A percentile compares a stretch with the other conserved stretches of the same genome.
Evolutionary conservation across 1,139 yeast species (phyloP).

Genomic region (Arxiozyma slooffiae): DNA sequence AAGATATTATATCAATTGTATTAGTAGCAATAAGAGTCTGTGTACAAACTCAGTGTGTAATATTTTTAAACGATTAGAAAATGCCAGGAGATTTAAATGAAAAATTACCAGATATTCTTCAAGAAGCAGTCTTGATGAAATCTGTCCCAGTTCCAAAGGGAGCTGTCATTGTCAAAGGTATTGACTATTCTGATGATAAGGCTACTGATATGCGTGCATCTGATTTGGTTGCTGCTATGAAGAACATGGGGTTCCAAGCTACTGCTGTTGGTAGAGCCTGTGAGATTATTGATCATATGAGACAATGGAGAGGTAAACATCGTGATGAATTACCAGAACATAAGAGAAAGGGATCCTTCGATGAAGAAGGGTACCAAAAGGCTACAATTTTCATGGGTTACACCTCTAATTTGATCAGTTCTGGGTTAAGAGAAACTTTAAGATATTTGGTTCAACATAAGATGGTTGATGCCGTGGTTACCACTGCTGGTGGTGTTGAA

Average conservation of each 20-base stretch:
- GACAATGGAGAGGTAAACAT: conserved; percentile 81
- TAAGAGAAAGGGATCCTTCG: conserved; percentile 64
- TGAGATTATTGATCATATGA: conserved; percentile 84
- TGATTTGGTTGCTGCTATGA: conserved; percentile 74
- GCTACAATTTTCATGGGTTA: conserved; percentile 91
- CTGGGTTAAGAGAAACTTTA: conserved; percentile 86
- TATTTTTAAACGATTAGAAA: background rate
- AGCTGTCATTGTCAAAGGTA: conserved; percentile 70
- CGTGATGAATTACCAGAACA: conserved; percentile 55
- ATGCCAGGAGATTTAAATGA: conserved; percentile 20
- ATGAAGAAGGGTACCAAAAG: conserved; percentile 71
- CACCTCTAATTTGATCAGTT: conserved; percentile 91
- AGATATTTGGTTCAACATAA: conserved; percentile 85
- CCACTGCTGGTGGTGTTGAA: conserved; percentile 96
- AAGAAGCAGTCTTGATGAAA: conserved; percentile 82
- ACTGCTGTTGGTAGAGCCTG: conserved; percentile 78
- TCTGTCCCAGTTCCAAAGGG: conserved; percentile 80
- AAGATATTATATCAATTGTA: background rate
- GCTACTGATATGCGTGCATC: conserved; percentile 65
- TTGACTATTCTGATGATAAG: conserved; percentile 71
- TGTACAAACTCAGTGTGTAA: background rate
- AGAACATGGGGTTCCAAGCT: conserved; percentile 97
- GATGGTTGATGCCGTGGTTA: conserved; percentile 88
- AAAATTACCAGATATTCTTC: conserved; percentile 52
- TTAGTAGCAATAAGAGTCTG: background rate